phyloP scores from a whole-genome alignment of 306 rosid genomes.

The Hippophae gyantsensis region DNA sequence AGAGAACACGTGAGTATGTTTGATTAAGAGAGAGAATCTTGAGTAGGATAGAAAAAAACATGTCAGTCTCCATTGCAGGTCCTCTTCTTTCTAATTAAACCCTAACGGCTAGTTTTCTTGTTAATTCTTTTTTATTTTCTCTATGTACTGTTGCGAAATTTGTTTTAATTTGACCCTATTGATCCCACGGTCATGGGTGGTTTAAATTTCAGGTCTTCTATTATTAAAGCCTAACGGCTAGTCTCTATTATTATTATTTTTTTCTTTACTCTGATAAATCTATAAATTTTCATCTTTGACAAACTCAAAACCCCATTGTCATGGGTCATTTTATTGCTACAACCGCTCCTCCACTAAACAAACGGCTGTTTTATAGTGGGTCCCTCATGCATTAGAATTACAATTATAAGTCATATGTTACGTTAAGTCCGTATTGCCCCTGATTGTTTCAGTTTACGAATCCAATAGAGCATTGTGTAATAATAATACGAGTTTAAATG shows the following conservation, averaged over 20 bases:
- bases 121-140: background rate
- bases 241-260: no score
- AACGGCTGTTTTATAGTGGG: no score
- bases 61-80: constrained; percentile 37
- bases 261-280: no score
- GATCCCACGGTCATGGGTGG: constrained; percentile 15
- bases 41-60: constrained; percentile 32
- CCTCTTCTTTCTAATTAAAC: constrained; percentile 24
- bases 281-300: no score
- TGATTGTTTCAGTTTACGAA: background rate
- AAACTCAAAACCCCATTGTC: no score
- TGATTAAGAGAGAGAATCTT: constrained; percentile 26
- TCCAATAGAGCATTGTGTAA: background rate
- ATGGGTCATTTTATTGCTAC: no score
- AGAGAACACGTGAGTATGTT: constrained; percentile 49
- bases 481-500: background rate
- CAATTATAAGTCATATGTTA: background rate
- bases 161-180: constrained; percentile 11
- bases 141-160: background rate
- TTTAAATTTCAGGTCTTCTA: constrained; percentile 20
- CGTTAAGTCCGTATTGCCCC: constrained; percentile 1
- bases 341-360: no score
- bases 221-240: no score
- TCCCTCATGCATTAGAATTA: no score
- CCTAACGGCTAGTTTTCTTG: constrained; percentile 66